These are phyloP conservation scores for Solanum medicagineum DNA, from an alignment of 257 asterid species.

Conservation along the genomic window DNA sequence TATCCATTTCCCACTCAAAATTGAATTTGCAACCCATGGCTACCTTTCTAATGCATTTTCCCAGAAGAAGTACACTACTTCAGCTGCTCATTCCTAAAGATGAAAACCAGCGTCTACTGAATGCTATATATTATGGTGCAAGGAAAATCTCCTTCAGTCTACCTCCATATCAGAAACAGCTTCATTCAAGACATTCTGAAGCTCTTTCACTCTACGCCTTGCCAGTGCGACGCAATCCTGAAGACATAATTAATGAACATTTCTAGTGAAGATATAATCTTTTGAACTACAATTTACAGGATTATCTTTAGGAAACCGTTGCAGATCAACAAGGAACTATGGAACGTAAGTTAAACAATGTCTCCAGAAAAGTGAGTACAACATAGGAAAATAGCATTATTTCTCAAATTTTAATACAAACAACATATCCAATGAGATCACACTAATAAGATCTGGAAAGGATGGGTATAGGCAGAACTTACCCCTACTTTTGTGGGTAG, in stretches of 20 bases:
- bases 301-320: neutral
- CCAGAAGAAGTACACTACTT: neutral
- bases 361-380: neutral
- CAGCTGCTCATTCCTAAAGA: neutral
- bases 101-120: neutral
- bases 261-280: neutral
- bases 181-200: conserved; percentile 47
- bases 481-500: neutral
- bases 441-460: neutral
- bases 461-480: neutral
- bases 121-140: neutral
- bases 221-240: conserved; percentile 67
- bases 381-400: neutral
- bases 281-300: neutral
- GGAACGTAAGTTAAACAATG: neutral
- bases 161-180: conserved; percentile 67
- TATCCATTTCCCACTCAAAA: neutral
- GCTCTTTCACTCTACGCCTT: conserved; percentile 53
- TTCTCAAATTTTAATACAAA: neutral
- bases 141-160: conserved; percentile 17
- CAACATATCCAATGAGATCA: neutral
- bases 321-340: neutral
- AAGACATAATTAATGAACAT: conserved; percentile 1
- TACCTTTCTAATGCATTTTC: neutral
- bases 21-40: neutral